Base-by-base conservation (phyloP, 1,284 basidiomycete species). In the Veloporphyrellus conicus region DNA sequence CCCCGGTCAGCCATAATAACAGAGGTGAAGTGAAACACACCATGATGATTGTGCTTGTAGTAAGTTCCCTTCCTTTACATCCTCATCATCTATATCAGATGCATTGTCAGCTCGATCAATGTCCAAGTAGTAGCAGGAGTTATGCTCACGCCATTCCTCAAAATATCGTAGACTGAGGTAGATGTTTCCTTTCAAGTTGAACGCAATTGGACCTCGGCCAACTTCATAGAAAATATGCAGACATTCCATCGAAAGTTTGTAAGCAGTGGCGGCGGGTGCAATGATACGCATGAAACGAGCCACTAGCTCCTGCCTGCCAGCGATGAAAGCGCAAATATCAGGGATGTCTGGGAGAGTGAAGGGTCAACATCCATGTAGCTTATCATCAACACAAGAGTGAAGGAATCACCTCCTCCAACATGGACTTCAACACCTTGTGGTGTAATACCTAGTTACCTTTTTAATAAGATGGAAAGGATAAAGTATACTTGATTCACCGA, bases 141-240 rank as follows among this genome's bases (percentile, higher is more conserved):
- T n/a, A 18, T 19, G 16, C 33, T 18, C 10, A 34, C 33, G 33
- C 33, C 33, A 93, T 49, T 85, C 82, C 60, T 88, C 77, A 55
- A 84, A 95, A 64, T 87, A 96, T 32, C 91, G 76, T 22, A 94
- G 71, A 63, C 97, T 98, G 55, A 97, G 72, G 70, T 93, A 98
- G 25, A 99, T 76, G 49, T 87, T 87, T 3, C 91, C 93, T 43
- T 82, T 84, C 25, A 92, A 76, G 66, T 98, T 99, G 75, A 98
- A 98, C 0, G 94, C 95, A 51, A 98, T 96, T 16, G 87, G 71
- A 1, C 84, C 87, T 1, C 94, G 93, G 6, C 73, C 71, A 10
- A 76, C 63, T 61, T 99, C 93, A 67, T 84, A 87, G 65, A 97
- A 98, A 3, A 99, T 16, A 19, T 20, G 39, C 25, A 40, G 20